phyloP scores from a whole-genome alignment of 2,329 filamentous ascomycete genomes.

The Trichophyton benhamiae region DNA sequence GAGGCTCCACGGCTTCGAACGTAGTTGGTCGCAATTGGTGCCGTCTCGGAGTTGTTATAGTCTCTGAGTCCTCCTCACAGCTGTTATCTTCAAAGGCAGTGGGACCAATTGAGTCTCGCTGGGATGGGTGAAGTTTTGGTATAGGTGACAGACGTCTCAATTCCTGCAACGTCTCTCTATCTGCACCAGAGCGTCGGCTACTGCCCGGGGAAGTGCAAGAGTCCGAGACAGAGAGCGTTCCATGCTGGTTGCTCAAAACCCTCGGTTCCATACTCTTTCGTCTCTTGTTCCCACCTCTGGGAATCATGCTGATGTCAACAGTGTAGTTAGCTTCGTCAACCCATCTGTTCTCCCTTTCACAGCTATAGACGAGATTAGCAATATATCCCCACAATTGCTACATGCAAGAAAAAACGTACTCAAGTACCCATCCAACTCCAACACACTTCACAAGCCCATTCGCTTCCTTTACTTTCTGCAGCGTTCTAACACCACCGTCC shows the following conservation, averaged over 20 bases:
- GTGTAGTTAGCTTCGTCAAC: constrained; percentile 59
- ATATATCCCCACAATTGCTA: neutral
- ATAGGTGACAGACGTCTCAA: constrained; percentile 26
- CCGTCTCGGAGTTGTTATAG: neutral
- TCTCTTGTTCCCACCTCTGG: constrained; percentile 57
- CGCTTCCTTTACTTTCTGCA: constrained; percentile 61
- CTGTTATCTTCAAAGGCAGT: neutral
- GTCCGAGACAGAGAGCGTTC: constrained; percentile 40
- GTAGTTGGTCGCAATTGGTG: too few species aligned
- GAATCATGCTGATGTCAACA: constrained; percentile 54
- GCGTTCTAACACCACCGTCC: constrained; percentile 65
- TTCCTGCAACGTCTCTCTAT: constrained; percentile 22
- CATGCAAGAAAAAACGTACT: constrained; percentile 46
- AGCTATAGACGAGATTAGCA: constrained; percentile 37
- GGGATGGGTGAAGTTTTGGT: constrained; percentile 12
- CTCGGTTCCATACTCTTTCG: constrained; percentile 73
- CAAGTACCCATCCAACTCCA: constrained; percentile 76
- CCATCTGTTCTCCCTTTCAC: constrained; percentile 65
- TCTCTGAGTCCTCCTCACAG: neutral
- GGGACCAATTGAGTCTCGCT: neutral
- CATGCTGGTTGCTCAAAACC: constrained; percentile 56
- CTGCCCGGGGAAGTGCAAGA: constrained; percentile 19
- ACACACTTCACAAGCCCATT: constrained; percentile 71
- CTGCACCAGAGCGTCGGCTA: constrained; percentile 21
- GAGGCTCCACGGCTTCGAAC: neutral